phyloP scores from a whole-genome alignment of 257 asterid genomes.

The Ajuga chamaepitys region DNA sequence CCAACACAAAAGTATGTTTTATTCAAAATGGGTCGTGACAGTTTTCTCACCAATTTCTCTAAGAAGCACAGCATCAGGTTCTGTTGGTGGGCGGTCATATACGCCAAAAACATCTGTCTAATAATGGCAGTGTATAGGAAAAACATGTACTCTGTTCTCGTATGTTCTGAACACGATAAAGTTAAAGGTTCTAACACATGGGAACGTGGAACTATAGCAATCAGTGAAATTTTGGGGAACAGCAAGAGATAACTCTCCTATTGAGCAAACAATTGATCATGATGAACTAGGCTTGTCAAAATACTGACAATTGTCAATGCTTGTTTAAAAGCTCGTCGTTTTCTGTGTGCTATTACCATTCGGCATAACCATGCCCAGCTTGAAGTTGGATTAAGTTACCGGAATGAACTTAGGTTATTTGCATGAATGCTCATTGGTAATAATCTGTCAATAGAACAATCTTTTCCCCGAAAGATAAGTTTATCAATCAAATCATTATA shows the following conservation, averaged over 20 bases:
- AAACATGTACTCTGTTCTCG: constrained; percentile 2
- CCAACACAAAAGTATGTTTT: constrained; percentile 2
- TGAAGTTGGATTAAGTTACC: not conserved
- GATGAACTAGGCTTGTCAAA: too few species aligned
- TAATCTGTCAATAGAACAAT: not conserved
- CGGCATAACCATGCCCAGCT: not conserved
- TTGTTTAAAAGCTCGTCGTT: not conserved
- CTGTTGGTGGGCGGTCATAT: constrained; percentile 87
- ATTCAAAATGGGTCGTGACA: not conserved
- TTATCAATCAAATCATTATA: not conserved
- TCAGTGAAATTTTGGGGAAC: not conserved
- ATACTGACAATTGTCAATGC: too few species aligned
- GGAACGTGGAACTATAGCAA: not conserved
- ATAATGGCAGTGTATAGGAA: constrained; percentile 36
- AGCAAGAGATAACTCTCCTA: not conserved
- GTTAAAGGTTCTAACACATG: not conserved
- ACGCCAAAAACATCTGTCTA: constrained; percentile 94
- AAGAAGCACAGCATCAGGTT: constrained; percentile 70
- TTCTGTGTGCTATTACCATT: not conserved
- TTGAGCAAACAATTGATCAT: not conserved
- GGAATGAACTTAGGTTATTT: not conserved
- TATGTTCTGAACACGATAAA: not conserved
- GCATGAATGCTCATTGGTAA: not conserved
- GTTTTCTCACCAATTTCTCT: constrained; percentile 69
- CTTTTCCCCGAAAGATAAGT: not conserved